Conservation (phyloP, 1,284 basidiomycete species). For the Erythrobasidium hasegawianum region DNA sequence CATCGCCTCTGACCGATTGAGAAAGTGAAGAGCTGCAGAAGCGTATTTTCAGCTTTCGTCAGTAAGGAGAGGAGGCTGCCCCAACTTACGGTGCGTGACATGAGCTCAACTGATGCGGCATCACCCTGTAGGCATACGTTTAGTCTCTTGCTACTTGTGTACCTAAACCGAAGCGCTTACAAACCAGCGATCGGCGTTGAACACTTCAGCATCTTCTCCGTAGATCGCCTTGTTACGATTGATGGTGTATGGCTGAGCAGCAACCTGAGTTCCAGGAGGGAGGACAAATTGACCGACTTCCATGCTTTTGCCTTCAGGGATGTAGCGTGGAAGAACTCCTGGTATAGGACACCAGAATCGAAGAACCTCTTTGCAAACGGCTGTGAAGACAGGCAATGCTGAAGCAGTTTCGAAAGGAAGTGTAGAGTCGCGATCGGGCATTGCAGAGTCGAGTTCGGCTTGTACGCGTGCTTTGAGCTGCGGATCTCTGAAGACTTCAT, state of each 20-base stretch:
- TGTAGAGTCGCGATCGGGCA: slow-evolving; percentile 10
- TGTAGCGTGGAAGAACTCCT: slow-evolving; percentile 18
- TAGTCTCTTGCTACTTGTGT: not conserved
- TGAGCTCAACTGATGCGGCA: slow-evolving; percentile 1
- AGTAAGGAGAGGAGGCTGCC: no score
- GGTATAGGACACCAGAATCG: slow-evolving; percentile 12
- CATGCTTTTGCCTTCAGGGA: slow-evolving; percentile 2
- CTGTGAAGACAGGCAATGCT: slow-evolving; percentile 4
- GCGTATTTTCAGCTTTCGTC: no score
- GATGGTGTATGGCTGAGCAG: slow-evolving; percentile 15
- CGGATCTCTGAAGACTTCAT: slow-evolving; percentile 11
- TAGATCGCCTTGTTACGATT: slow-evolving; percentile 50
- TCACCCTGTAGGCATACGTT: not conserved
- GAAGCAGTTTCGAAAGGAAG: slow-evolving; percentile 16
- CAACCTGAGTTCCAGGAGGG: slow-evolving; percentile 20
- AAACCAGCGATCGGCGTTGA: slow-evolving; percentile 53
- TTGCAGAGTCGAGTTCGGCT: slow-evolving; percentile 10
- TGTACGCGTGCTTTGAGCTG: slow-evolving; percentile 4
- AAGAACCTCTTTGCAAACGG: slow-evolving; percentile 3
- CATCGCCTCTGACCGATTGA: slow-evolving; percentile 4
- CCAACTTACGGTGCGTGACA: slow-evolving; percentile 18
- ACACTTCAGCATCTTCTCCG: slow-evolving; percentile 52
- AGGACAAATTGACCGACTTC: slow-evolving; percentile 2
- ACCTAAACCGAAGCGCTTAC: not conserved
- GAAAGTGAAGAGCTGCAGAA: slow-evolving; percentile 5